Evolutionary conservation across 116 monocot genomes (phyloP).

Genomic region (Phalaenopsis hybrid): DNA sequence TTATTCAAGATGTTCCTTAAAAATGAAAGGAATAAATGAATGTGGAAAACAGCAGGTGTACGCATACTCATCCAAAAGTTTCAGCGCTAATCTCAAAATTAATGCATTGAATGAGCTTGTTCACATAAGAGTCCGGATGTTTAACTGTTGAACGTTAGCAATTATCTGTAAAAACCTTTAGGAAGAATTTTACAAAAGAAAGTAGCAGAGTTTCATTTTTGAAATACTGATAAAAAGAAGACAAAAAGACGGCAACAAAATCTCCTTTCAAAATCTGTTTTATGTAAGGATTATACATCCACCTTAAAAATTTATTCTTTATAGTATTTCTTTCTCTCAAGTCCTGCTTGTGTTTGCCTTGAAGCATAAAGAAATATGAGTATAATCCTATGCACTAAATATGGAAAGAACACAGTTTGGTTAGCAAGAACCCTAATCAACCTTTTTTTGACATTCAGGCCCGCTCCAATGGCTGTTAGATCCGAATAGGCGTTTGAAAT

Average conservation of each 20-base stretch:
- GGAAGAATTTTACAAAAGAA: neutral
- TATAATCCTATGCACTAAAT: too few species aligned
- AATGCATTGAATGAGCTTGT: neutral
- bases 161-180: neutral
- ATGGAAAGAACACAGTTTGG: too few species aligned
- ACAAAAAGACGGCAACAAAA: neutral
- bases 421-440: too few species aligned
- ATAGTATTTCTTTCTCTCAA: too few species aligned
- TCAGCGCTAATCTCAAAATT: neutral
- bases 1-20: neutral
- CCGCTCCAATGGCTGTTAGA: too few species aligned
- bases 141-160: neutral
- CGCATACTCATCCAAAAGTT: neutral
- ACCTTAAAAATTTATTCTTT: too few species aligned
- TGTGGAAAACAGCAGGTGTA: neutral
- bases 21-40: neutral
- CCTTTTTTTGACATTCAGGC: too few species aligned
- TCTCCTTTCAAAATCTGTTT: too few species aligned
- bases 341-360: too few species aligned
- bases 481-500: too few species aligned
- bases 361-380: too few species aligned
- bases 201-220: neutral
- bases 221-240: neutral
- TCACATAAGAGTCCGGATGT: neutral
- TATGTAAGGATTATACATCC: too few species aligned